Base-by-base conservation (phyloP, 768 basidiomycete species). In the Tricholoma flavovirens region DNA sequence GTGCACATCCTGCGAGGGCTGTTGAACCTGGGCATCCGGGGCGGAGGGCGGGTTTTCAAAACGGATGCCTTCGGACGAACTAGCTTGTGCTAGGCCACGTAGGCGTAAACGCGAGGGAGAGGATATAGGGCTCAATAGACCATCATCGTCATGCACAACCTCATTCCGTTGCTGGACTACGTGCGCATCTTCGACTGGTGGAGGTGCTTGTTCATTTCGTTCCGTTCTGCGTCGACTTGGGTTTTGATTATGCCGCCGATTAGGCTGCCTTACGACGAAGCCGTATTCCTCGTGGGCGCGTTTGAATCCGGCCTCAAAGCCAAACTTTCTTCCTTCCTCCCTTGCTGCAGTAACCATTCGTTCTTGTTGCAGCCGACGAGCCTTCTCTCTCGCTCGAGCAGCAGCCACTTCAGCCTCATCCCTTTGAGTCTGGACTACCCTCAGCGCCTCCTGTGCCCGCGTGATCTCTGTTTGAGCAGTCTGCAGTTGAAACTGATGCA, bases 401-500 rank as follows among this genome's bases (percentile, higher is more conserved):
- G 82, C 83, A 19, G 76, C 76, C 7, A 73, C 69, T 63, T 85
- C 83, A 0, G 85, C 85, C 5, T 84, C 80, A 26, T 83, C 76
- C 22, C 81, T 75, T 56, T 84, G 76, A 10, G 68, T 69, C 66
- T 83, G 81, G 5, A 80, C 66, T 1, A 70, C 69, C 57, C 71
- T 75, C 40, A 84, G 64, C 4, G 78, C 71, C 5, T 77, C 75
- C 61, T 83, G 78, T 3, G 80, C 81, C 30, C 77, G 75, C 21
- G 69, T 62, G 43, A 86, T 81, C 64, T 87, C 83, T 54, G 73
- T 70, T 55, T 73, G 72, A 2, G 76, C 75, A 56, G 67, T 71
- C 40, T 73, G 68, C n/a, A 76, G 63, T 60, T 77, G 73, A 24
- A 71, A 64, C 32, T 75, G 69, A 50, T 74, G 73, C 38, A 77